Evolutionary conservation across 768 basidiomycete species (phyloP).

Genomic region (Tephrocybe rancida): DNA sequence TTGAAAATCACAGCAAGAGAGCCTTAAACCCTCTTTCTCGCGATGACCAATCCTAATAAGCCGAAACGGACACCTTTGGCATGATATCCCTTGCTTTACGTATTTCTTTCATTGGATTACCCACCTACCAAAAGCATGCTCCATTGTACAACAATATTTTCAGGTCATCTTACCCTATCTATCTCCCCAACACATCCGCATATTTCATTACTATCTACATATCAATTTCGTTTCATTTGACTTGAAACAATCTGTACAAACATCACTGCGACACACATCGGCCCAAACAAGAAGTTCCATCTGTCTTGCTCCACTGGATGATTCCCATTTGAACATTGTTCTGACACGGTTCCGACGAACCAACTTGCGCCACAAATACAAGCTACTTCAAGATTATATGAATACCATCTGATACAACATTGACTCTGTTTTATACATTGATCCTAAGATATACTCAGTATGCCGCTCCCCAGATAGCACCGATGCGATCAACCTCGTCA

Average conservation of each 20-base stretch:
- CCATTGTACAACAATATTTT: slow-evolving; percentile 12
- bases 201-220: slow-evolving; percentile 1
- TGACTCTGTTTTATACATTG: neutral
- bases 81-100: neutral
- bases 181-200: slow-evolving; percentile 2
- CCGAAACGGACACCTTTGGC: neutral
- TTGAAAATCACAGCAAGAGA: slow-evolving; percentile 20
- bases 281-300: too few relatives aligned
- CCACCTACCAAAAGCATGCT: neutral
- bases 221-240: neutral
- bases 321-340: too few relatives aligned
- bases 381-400: neutral
- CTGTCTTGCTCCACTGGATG: too few relatives aligned
- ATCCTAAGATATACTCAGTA: slow-evolving; percentile 15
- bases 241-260: neutral
- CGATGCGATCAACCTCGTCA: slow-evolving; percentile 31
- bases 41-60: neutral
- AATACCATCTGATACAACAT: neutral
- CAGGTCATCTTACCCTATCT: neutral
- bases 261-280: neutral
- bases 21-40: neutral
- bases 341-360: too few relatives aligned
- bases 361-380: neutral
- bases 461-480: slow-evolving; percentile 32
- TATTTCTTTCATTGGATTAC: neutral